Percentiles rank a stretch among this genome's conserved stretches.
Evolutionary conservation across 495 filamentous ascomycete genomes (phyloP).

Genomic region (Rhizodiscina lignyota): DNA sequence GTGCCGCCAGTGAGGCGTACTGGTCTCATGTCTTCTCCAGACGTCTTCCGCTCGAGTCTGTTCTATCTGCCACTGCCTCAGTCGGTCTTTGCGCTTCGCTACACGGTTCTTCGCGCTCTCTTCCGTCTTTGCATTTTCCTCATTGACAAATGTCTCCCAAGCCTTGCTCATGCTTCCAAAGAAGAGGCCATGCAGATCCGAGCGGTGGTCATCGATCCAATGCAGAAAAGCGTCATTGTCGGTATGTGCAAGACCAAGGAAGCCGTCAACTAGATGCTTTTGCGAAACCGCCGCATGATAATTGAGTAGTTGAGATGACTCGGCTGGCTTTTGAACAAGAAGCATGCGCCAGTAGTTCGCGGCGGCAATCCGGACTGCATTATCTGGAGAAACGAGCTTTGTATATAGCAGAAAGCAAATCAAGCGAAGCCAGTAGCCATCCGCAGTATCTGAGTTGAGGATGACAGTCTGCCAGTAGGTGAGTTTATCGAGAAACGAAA

Average conservation of each 20-base stretch:
- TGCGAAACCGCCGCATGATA: constrained; percentile 54
- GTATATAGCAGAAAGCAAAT: constrained; percentile 84
- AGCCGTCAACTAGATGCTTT: constrained; percentile 53
- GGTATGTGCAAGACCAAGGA: constrained; percentile 67
- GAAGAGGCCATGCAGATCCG: constrained; percentile 66
- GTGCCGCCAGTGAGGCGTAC: constrained; percentile 77
- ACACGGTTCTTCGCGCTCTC: constrained; percentile 52
- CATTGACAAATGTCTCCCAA: constrained; percentile 71
- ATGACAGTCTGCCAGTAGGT: constrained; percentile 92
- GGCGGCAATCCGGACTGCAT: constrained; percentile 54
- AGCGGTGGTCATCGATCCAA: constrained; percentile 77
- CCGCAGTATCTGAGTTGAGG: constrained; percentile 54
- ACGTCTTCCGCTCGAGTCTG: constrained; percentile 50
- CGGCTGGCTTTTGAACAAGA: constrained; percentile 83
- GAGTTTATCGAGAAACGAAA: constrained; percentile 61
- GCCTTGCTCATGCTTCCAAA: constrained; percentile 56
- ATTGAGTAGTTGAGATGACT: constrained; percentile 53
- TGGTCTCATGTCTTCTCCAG: constrained; percentile 61
- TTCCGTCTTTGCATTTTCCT: constrained; percentile 61
- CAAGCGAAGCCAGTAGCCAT: constrained; percentile 60
- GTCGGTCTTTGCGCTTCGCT: constrained; percentile 58
- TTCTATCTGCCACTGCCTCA: constrained; percentile 60
- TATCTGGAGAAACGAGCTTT: constrained; percentile 49
- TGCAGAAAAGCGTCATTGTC: constrained; percentile 72
- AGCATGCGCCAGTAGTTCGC: constrained; percentile 79